Evolutionary conservation across 805 yeast genomes (phyloP).

Genomic region (Saccharomycopsis synnaedendra): DNA sequence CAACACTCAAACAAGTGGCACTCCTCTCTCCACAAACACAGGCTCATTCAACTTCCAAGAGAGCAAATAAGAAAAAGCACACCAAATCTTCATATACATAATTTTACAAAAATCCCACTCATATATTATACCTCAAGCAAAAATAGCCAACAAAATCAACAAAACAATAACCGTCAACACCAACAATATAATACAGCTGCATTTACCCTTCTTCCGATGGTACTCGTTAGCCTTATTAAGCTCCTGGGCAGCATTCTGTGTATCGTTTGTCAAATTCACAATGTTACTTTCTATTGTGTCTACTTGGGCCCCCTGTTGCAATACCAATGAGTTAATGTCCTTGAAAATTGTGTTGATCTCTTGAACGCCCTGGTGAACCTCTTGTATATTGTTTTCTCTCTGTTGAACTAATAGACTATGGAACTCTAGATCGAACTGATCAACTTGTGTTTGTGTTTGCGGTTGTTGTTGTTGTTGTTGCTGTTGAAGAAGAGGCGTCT

Average conservation of each 20-base stretch:
- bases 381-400: conserved; percentile 59
- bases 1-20: no score
- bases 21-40: no score
- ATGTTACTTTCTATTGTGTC: conserved; percentile 80
- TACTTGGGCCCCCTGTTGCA: conserved; percentile 76
- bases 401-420: conserved; percentile 59
- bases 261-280: conserved; percentile 46
- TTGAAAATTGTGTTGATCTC: conserved; percentile 81
- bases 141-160: conserved; percentile 43
- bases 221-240: conserved; percentile 63
- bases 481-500: conserved; percentile 21
- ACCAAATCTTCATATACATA: no score
- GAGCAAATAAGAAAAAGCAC: no score
- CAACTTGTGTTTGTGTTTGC: conserved; percentile 20
- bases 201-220: conserved; percentile 57
- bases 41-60: no score
- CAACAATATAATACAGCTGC: conserved; percentile 58
- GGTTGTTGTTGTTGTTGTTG: conserved; percentile 20
- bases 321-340: conserved; percentile 66
- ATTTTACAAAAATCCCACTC: no score
- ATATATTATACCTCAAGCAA: neutral
- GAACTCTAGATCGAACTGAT: conserved; percentile 46
- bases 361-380: conserved; percentile 64
- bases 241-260: conserved; percentile 62
- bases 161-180: conserved; percentile 48